A percentile compares a stretch with the other conserved stretches of the same genome.
Conservation (phyloP, 805 yeast species). For the Vanderwaltozyma polyspora region DNA sequence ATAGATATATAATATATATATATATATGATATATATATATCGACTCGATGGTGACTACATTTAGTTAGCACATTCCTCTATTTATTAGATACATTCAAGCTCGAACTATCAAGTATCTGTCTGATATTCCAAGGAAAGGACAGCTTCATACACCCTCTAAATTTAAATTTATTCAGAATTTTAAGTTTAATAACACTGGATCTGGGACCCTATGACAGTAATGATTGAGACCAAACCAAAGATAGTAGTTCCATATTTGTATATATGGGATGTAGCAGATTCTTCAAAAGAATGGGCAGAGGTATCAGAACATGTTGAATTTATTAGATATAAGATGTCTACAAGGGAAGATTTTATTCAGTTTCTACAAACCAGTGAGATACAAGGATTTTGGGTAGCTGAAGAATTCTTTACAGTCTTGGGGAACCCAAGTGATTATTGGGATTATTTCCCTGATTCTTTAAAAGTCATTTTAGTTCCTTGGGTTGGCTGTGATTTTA, state of each 20-base stretch:
- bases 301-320: conserved; percentile 32
- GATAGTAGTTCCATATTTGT: conserved; percentile 26
- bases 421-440: conserved; percentile 35
- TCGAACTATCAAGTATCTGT: too few species aligned
- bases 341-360: conserved; percentile 32
- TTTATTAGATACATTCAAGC: too few species aligned
- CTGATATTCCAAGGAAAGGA: too few species aligned
- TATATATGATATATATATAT: too few species aligned
- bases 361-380: conserved; percentile 32
- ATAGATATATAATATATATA: too few species aligned
- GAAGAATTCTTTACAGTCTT: conserved; percentile 37
- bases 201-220: too few species aligned
- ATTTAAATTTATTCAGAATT: too few species aligned
- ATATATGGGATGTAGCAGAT: conserved; percentile 31
- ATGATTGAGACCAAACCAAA: conserved; percentile 8
- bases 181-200: too few species aligned
- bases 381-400: conserved; percentile 45
- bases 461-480: conserved; percentile 43
- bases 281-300: conserved; percentile 32
- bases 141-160: too few species aligned
- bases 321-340: conserved; percentile 31
- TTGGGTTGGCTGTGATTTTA: conserved; percentile 51
- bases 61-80: too few species aligned
- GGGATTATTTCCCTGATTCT: conserved; percentile 36
- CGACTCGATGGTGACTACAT: too few species aligned